Evolutionary conservation across 2,329 filamentous ascomycete species (phyloP), one percentile per base, ranked within the genome.

Genomic region (Aureobasidium sp.): DNA sequence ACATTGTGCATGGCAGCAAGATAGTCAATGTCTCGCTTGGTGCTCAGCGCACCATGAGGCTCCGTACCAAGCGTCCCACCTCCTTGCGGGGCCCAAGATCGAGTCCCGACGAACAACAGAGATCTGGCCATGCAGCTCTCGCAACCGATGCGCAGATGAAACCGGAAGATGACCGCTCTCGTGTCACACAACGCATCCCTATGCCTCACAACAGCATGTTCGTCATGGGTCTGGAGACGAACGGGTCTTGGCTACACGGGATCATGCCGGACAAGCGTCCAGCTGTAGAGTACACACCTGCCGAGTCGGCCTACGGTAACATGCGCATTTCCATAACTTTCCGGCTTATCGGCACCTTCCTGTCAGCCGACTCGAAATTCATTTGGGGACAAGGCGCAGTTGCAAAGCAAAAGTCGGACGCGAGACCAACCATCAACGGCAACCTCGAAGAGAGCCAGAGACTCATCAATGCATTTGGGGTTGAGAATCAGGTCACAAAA

Each of bases 1-100:
- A 99, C 71, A 94, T 99, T 60, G 85, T 84, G 13, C 84, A 82
- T 27, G 85, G 81, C 4, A 94, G 89, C 25, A 92, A 81, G 62
- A 95, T 99, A 65, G 90, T 92, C 65, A 99, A 97, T 69, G 84
- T 96, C 53, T 96, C 90, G 65, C 81, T 97, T n/a, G 94, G 94
- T 1, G 92, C 93, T 0, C 86, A 95, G 74, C 81, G 94, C 57
- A 92, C 85, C 2, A 96, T 97, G 92, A 81, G 89, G 0, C 82
- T 99, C 37, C 85, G 94, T 55, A 93, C 88, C 11, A 96, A 95
- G 75, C 87, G 88, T 63, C 47, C 53, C 35, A 40, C 38, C 37
- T 19, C 38, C 25, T n/a, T 27, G 31, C 31, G 38, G 21, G 31
- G 17, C 27, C 15, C 35, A 19, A 23, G 4, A 17, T n/a, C 31